phyloP scores from a whole-genome alignment of 176 grass and related monocot genomes.

The Lolium rigidum region DNA sequence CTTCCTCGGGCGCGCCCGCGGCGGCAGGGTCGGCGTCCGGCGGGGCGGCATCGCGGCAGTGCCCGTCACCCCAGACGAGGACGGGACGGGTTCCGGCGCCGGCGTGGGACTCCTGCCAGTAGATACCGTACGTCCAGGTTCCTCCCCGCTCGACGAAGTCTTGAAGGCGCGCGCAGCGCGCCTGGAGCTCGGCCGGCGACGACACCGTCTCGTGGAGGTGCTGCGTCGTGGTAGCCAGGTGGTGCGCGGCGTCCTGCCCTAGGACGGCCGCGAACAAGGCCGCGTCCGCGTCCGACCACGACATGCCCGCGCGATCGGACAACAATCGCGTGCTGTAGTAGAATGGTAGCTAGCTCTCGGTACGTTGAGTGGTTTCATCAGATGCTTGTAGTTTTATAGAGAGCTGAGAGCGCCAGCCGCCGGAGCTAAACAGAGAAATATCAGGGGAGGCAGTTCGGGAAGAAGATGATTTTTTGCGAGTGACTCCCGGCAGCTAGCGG shows the following conservation, averaged over 20 bases:
- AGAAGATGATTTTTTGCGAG: too few relatives aligned
- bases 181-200: conserved; percentile 47
- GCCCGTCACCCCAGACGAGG: conserved; percentile 82
- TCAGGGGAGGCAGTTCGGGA: too few relatives aligned
- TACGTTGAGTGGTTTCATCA: too few relatives aligned
- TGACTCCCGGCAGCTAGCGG: too few relatives aligned
- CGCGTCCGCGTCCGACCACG: conserved; percentile 71
- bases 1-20: neutral
- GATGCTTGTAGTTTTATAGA: too few relatives aligned
- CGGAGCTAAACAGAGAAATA: too few relatives aligned
- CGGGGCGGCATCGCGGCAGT: conserved; percentile 60
- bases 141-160: conserved; percentile 63
- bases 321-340: too few relatives aligned
- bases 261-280: conserved; percentile 45
- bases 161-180: conserved; percentile 43
- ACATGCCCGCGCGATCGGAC: conserved; percentile 8
- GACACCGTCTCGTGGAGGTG: conserved; percentile 48
- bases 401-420: too few relatives aligned
- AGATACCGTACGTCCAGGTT: conserved; percentile 76
- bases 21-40: too few relatives aligned
- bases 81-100: conserved; percentile 32
- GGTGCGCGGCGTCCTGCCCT: conserved; percentile 63
- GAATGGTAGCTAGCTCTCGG: too few relatives aligned
- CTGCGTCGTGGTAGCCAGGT: conserved; percentile 57
- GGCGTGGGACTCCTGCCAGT: conserved; percentile 76